phyloP scores from a whole-genome alignment of 257 asterid species.

The Asclepias syriaca region DNA sequence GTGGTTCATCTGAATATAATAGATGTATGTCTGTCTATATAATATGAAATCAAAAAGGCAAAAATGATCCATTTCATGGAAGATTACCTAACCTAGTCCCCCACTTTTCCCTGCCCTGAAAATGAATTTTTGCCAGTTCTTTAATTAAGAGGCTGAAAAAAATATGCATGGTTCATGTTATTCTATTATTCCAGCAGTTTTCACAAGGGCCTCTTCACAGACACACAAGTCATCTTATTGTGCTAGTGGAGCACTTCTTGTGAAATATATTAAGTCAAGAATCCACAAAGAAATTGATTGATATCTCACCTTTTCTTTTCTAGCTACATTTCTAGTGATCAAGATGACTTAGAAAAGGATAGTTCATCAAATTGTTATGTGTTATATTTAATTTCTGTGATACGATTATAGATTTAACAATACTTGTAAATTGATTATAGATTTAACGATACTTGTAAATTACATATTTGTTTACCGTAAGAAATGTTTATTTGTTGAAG shows the following conservation, averaged over 20 bases:
- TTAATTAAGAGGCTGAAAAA: conserved; percentile 1
- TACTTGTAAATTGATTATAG: no score
- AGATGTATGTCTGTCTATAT: background rate
- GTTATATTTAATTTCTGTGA: no score
- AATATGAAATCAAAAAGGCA: background rate
- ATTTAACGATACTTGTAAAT: no score
- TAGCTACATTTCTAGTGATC: background rate
- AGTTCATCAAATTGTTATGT: background rate
- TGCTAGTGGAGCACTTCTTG: conserved; percentile 17
- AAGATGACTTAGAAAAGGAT: background rate
- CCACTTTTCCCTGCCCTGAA: background rate
- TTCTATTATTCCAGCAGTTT: background rate
- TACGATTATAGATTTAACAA: no score
- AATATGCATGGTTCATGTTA: conserved; percentile 1
- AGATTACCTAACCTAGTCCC: conserved; percentile 18
- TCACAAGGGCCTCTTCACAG: background rate
- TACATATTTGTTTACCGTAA: no score
- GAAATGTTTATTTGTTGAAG: no score
- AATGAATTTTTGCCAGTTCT: background rate
- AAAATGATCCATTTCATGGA: conserved; percentile 13
- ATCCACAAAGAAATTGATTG: background rate
- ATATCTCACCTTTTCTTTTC: no score
- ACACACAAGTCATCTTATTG: background rate
- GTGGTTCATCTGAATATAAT: background rate
- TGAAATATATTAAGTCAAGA: conserved; percentile 2